Conservation (phyloP, 257 asterid genomes). For the Knoxia roxburghii region DNA sequence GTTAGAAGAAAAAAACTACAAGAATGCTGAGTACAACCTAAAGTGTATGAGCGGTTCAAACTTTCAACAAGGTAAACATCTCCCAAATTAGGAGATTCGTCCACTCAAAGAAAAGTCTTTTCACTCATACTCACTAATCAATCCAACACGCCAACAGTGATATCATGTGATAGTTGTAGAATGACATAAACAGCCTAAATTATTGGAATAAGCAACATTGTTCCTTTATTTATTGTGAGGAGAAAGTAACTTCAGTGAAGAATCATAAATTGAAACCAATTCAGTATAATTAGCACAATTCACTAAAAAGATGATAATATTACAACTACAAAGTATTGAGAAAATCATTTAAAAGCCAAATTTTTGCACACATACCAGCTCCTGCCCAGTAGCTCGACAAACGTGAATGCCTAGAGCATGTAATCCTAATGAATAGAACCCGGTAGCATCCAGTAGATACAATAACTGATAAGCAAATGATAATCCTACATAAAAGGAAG, state of each 20-base stretch:
- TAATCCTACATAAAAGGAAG: constrained; percentile 49
- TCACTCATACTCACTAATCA: no score
- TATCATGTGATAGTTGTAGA: neutral
- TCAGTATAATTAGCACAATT: neutral
- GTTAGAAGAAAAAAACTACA: neutral
- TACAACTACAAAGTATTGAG: neutral
- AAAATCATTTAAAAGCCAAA: neutral
- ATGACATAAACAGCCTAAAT: no score
- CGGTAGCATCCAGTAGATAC: constrained; percentile 93
- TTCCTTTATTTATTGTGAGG: neutral
- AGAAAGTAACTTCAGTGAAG: neutral
- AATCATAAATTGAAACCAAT: neutral
- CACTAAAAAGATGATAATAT: neutral
- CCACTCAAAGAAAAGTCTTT: no score
- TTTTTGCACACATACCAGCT: constrained; percentile 53
- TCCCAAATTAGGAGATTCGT: neutral
- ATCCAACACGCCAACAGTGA: neutral
- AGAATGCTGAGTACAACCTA: neutral
- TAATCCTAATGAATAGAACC: constrained; percentile 80
- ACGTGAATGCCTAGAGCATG: constrained; percentile 92
- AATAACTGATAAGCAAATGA: constrained; percentile 91
- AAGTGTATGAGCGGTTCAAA: neutral
- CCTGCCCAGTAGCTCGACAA: constrained; percentile 99
- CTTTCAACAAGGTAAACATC: neutral
- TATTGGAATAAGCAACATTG: neutral